phyloP scores from a whole-genome alignment of 2,329 filamentous ascomycete species.

The Trichoderma sp. region DNA sequence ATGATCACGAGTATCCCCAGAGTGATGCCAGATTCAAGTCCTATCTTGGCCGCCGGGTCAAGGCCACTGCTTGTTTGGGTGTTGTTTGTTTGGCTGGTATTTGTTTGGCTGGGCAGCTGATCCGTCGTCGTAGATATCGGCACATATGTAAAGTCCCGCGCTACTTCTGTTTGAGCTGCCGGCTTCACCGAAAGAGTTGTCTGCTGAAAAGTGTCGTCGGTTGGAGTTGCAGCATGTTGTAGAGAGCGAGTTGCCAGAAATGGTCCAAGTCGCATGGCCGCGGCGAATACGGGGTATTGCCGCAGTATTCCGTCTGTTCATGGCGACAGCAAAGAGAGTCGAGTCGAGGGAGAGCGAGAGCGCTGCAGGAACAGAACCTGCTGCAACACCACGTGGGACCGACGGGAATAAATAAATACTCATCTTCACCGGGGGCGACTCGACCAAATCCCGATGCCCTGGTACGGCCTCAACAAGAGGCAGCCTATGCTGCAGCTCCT shows the following conservation, averaged over 20 bases:
- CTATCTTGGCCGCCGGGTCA: not conserved
- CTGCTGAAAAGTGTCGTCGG: not conserved
- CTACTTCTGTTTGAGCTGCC: not conserved
- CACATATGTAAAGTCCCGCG: not conserved
- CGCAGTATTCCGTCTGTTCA: not conserved
- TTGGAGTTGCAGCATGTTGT: not conserved
- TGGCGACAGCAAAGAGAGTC: not conserved
- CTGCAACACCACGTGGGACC: not conserved
- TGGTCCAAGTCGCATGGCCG: not conserved
- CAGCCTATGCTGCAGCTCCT: not conserved
- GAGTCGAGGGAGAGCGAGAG: not conserved
- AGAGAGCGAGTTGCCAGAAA: not conserved
- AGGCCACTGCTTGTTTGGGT: not conserved
- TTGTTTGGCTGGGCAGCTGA: not conserved
- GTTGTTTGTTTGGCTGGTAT: not conserved
- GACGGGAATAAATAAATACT: not conserved
- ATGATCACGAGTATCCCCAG: constrained; percentile 1
- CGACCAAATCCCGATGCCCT: not conserved
- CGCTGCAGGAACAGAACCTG: not conserved
- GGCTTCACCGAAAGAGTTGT: not conserved
- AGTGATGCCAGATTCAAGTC: not conserved
- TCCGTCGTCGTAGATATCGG: not conserved
- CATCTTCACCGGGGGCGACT: not conserved
- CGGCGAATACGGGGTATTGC: not conserved
- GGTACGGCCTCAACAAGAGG: not conserved